Evolutionary conservation across 495 filamentous ascomycete species (phyloP).

Genomic region (Aspergillus funiculosus): DNA sequence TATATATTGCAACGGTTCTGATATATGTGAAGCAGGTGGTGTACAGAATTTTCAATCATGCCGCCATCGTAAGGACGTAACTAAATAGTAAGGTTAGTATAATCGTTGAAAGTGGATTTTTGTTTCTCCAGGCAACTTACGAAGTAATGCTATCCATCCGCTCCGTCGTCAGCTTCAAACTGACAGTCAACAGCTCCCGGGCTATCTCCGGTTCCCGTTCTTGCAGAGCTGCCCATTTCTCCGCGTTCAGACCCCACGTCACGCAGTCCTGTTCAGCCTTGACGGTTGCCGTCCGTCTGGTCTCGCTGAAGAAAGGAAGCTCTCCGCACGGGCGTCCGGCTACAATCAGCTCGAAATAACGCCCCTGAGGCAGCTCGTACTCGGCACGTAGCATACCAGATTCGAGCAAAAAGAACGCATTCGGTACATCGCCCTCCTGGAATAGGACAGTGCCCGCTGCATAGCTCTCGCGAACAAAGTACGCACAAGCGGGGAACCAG

Average conservation of each 20-base stretch:
- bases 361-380: slow-evolving; percentile 84
- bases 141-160: slow-evolving; percentile 85
- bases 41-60: too few species aligned
- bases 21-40: too few species aligned
- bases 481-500: slow-evolving; percentile 73
- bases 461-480: slow-evolving; percentile 63
- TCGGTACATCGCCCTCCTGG: slow-evolving; percentile 59
- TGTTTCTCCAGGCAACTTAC: slow-evolving; percentile 36
- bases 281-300: slow-evolving; percentile 78
- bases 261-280: slow-evolving; percentile 73
- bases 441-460: slow-evolving; percentile 68
- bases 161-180: slow-evolving; percentile 82
- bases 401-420: slow-evolving; percentile 89
- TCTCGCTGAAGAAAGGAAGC: slow-evolving; percentile 90
- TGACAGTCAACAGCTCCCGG: slow-evolving; percentile 74
- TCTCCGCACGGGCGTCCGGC: slow-evolving; percentile 94
- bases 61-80: slow-evolving; percentile 11
- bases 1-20: too few species aligned
- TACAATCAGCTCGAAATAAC: slow-evolving; percentile 84
- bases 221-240: slow-evolving; percentile 66
- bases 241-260: slow-evolving; percentile 69
- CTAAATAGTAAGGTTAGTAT: background rate
- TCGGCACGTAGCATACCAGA: slow-evolving; percentile 81
- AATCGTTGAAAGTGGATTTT: background rate
- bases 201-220: slow-evolving; percentile 66